These are phyloP conservation scores for Pseudogymnoascus sp. DNA, from an alignment of 2,329 filamentous ascomycete genomes.

Conservation along the genomic window DNA sequence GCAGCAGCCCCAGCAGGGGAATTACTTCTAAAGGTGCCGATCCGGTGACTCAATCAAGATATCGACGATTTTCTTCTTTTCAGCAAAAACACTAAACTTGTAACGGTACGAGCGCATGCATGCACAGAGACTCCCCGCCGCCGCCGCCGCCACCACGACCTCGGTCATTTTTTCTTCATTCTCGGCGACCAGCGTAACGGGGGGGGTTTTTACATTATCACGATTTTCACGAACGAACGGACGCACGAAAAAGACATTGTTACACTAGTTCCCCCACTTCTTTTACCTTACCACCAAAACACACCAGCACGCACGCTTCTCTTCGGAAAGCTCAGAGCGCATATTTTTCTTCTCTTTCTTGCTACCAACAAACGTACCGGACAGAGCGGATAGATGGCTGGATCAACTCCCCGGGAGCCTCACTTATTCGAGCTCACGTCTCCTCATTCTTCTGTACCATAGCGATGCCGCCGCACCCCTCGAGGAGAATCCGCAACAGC, in stretches of 20 bases:
- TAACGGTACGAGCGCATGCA: constrained; percentile 7
- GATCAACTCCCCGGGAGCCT: not conserved
- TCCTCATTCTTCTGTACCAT: constrained; percentile 5
- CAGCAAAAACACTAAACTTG: not conserved
- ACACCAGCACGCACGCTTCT: not conserved
- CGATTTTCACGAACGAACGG: constrained; percentile 4
- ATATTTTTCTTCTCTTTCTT: not conserved
- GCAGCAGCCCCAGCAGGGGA: not conserved
- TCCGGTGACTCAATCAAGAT: constrained; percentile 3
- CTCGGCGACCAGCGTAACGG: constrained; percentile 1
- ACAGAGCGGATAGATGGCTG: not conserved
- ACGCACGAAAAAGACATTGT: constrained; percentile 6
- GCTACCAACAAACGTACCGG: not conserved
- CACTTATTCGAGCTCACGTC: not conserved
- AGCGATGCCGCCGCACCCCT: not conserved
- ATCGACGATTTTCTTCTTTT: constrained; percentile 5
- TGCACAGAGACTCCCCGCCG: constrained; percentile 2
- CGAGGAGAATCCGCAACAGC: not conserved
- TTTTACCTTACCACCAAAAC: not conserved
- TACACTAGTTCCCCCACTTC: constrained; percentile 1
- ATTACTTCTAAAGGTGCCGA: not conserved
- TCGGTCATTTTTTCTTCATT: not conserved
- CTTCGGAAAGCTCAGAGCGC: not conserved
- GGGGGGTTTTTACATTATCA: constrained; percentile 4
- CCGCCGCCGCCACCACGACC: not conserved